These are phyloP conservation scores for Erodium chrysanthum DNA, from an alignment of 441 rosid species.

Conservation along the genomic window DNA sequence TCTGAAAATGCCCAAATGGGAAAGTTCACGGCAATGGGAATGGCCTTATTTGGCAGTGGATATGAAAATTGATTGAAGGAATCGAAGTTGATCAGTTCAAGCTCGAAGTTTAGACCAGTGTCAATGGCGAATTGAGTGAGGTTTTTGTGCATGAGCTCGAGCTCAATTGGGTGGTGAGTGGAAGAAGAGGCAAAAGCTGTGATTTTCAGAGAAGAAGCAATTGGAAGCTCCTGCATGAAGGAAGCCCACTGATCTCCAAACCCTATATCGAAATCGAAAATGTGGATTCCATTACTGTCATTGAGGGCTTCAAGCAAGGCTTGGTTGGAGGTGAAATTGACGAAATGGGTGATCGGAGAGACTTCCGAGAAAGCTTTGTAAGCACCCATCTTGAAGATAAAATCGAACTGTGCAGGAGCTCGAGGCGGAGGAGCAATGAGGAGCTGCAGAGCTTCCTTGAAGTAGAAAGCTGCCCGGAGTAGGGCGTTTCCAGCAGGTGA, in stretches of 20 bases:
- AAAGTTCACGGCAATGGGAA: constrained; percentile 48
- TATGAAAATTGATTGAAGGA: constrained; percentile 30
- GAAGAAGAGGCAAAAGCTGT: constrained; percentile 56
- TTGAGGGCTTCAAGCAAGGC: constrained; percentile 52
- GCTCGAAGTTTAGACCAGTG: constrained; percentile 43
- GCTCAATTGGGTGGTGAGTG: constrained; percentile 40
- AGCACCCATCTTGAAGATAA: constrained; percentile 52
- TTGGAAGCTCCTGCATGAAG: constrained; percentile 57
- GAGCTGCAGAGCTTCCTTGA: constrained; percentile 70
- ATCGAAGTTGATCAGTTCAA: constrained; percentile 44
- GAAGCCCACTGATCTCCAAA: constrained; percentile 75
- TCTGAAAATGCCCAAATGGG: constrained; percentile 38
- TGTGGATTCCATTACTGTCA: constrained; percentile 37
- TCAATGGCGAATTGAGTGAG: constrained; percentile 46
- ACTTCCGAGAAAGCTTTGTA: constrained; percentile 50
- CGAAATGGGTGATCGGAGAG: constrained; percentile 52
- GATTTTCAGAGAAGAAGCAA: constrained; percentile 45
- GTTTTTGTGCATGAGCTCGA: constrained; percentile 42
- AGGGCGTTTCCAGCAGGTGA: constrained; percentile 70
- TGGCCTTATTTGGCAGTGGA: constrained; percentile 12
- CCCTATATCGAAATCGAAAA: constrained; percentile 57
- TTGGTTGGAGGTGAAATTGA: constrained; percentile 58
- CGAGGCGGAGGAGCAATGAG: constrained; percentile 33
- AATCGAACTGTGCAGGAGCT: constrained; percentile 31
- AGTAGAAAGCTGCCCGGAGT: constrained; percentile 69